These are phyloP conservation scores for Moesziomyces sp. DNA, from an alignment of 1,284 basidiomycete genomes.

Conservation along the genomic window DNA sequence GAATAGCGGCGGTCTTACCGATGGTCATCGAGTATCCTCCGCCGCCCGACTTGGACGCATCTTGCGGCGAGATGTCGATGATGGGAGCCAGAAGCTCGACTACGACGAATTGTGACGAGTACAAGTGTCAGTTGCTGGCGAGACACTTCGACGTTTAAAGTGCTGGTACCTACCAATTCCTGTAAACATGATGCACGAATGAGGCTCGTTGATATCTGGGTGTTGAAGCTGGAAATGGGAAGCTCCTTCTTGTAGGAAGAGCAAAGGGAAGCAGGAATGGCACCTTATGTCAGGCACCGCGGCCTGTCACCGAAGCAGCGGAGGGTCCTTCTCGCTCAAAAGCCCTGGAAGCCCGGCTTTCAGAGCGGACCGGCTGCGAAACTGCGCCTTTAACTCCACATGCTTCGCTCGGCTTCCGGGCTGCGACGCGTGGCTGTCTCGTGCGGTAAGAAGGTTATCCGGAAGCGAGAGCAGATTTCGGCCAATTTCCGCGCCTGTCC, in stretches of 20 bases:
- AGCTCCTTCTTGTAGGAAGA: neutral
- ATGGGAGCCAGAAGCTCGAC: conserved; percentile 82
- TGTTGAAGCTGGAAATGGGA: neutral
- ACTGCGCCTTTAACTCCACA: conserved; percentile 18
- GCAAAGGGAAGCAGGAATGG: neutral
- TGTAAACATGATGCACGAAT: conserved; percentile 50
- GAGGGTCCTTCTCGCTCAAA: no score
- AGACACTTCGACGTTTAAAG: neutral
- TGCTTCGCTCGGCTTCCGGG: conserved; percentile 5
- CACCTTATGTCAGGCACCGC: conserved; percentile 30
- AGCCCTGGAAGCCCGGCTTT: conserved; percentile 14
- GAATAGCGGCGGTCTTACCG: conserved; percentile 77
- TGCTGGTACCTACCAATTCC: conserved; percentile 46
- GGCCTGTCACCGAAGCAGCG: conserved; percentile 12
- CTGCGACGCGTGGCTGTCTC: conserved; percentile 3
- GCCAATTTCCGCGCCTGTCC: conserved; percentile 12
- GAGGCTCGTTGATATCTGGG: neutral
- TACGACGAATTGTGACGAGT: conserved; percentile 1
- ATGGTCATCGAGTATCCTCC: conserved; percentile 86
- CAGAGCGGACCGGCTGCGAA: conserved; percentile 13
- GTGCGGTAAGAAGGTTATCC: conserved; percentile 31
- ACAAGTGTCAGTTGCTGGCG: neutral
- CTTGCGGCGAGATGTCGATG: conserved; percentile 71
- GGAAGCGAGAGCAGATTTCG: neutral
- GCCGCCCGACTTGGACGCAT: conserved; percentile 73